These are phyloP conservation scores for Termitomyces sp. DNA, from an alignment of 768 basidiomycete species.

Conservation along the genomic window DNA sequence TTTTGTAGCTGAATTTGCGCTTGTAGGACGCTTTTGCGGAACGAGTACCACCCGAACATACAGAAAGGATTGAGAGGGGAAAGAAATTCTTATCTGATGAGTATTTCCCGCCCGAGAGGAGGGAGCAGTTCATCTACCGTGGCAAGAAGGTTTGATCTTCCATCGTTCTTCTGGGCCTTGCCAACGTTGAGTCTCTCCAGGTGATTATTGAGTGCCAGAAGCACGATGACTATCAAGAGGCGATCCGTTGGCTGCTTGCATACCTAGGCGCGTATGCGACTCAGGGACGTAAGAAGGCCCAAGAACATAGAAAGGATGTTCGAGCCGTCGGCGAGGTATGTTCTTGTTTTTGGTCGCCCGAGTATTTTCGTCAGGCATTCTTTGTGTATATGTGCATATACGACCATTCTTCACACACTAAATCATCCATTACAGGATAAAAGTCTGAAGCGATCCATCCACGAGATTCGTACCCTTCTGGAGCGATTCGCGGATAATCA, in stretches of 20 bases:
- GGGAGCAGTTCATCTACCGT: slow-evolving; percentile 91
- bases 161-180: background rate
- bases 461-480: slow-evolving; percentile 72
- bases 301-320: slow-evolving; percentile 15
- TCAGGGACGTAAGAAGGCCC: slow-evolving; percentile 33
- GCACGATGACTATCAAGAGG: slow-evolving; percentile 84
- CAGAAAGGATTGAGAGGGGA: slow-evolving; percentile 50
- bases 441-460: slow-evolving; percentile 46
- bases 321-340: slow-evolving; percentile 21
- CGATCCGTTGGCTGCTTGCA: slow-evolving; percentile 66
- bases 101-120: slow-evolving; percentile 84
- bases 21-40: slow-evolving; percentile 30
- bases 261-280: slow-evolving; percentile 56
- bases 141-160: slow-evolving; percentile 67
- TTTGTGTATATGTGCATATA: no score
- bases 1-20: background rate
- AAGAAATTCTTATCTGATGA: slow-evolving; percentile 73
- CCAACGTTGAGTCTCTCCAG: slow-evolving; percentile 21
- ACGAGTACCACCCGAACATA: slow-evolving; percentile 64
- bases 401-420: background rate
- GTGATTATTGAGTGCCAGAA: slow-evolving; percentile 90
- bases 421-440: slow-evolving; percentile 33
- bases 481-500: slow-evolving; percentile 85
- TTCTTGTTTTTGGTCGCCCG: background rate
- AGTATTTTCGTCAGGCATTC: background rate